These are phyloP conservation scores for Coemansia guatemalensis DNA, from an alignment of 192 early-diverging fungal species.

Conservation along the genomic window DNA sequence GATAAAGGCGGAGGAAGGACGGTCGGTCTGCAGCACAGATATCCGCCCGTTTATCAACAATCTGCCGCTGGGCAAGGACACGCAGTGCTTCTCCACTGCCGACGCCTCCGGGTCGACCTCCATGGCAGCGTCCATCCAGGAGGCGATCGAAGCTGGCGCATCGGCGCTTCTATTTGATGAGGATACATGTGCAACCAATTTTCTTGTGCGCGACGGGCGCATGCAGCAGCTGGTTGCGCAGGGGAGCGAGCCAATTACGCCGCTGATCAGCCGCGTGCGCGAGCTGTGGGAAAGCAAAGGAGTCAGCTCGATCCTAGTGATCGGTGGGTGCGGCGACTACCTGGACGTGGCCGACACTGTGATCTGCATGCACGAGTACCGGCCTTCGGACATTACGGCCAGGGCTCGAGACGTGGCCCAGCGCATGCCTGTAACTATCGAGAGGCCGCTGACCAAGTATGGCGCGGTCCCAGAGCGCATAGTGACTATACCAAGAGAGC, in stretches of 20 bases:
- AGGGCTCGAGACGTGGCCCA: slow-evolving; percentile 36
- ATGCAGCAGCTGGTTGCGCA: slow-evolving; percentile 56
- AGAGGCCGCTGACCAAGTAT: slow-evolving; percentile 13
- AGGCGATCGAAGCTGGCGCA: slow-evolving; percentile 50
- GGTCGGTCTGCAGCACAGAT: slow-evolving; percentile 42
- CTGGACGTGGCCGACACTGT: slow-evolving; percentile 58
- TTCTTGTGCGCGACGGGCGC: slow-evolving; percentile 58
- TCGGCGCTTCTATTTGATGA: slow-evolving; percentile 56
- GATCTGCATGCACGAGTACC: slow-evolving; percentile 53
- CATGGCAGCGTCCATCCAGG: slow-evolving; percentile 61
- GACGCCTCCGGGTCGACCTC: slow-evolving; percentile 60
- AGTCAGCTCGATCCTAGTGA: slow-evolving; percentile 53
- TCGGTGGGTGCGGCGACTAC: slow-evolving; percentile 61
- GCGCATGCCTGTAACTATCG: slow-evolving; percentile 29
- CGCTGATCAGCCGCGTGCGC: slow-evolving; percentile 53
- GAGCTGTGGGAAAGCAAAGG: slow-evolving; percentile 40
- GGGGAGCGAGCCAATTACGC: slow-evolving; percentile 59
- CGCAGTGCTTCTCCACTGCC: slow-evolving; percentile 42
- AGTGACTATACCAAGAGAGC: slow-evolving; percentile 16
- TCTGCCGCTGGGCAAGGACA: slow-evolving; percentile 53
- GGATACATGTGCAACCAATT: slow-evolving; percentile 64
- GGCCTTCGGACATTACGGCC: slow-evolving; percentile 39
- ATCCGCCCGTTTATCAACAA: slow-evolving; percentile 59
- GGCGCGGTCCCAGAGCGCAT: slow-evolving; percentile 16
- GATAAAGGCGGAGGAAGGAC: slow-evolving; percentile 59